Evolutionary conservation across 495 filamentous ascomycete genomes (phyloP), one percentile per base, ranked within the genome.

Genomic region (Daldinia vernicosa): DNA sequence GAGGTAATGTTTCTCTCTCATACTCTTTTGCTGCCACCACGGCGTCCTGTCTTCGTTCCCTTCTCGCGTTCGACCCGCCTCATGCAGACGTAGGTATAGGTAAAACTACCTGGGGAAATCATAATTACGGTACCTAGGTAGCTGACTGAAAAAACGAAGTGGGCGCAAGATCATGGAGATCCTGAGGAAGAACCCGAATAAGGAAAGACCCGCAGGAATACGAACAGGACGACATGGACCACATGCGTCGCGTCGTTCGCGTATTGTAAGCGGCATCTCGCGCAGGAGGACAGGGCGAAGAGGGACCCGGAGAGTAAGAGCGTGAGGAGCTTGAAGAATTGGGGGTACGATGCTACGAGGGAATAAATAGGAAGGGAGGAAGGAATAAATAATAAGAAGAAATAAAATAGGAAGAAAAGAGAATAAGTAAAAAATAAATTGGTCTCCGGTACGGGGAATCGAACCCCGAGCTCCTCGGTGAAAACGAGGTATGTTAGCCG

Each of bases 181-280:
- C 56, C 79, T 92, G 39, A 80, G 86, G 66, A 84, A 85, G 60
- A 90, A 91, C 63, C 87, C 87, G 0, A 74, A 79, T n/a, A 87
- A 85, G 65, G 80, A 87, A 85, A 64, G 80, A 87, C 30, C 84
- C 84, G 1, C 76, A 80, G 3, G 77, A 79, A 17, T 91, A 90
- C 70, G 79, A 81, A 2, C 79, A 86, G 43, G 80, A 84, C 4
- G 87, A 91, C 43, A 77, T 91, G 30, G 80, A 80, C 9, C 89
- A 92, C 71, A 91, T 91, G 89, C 81, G 90, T 6, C 84, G 82
- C 47, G 90, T 91, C 7, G 88, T 89, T 89, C 0, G 80, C 86
- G 7, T 78, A 78, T 37, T 76, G 71, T 70, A 92, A 91, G 76
- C 79, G 90, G 3, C 89, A 90, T 78, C 71, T 91, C 3, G 89